These are phyloP conservation scores for Flaveria floridana DNA, from an alignment of 140 eudicot genomes.

Conservation along the genomic window DNA sequence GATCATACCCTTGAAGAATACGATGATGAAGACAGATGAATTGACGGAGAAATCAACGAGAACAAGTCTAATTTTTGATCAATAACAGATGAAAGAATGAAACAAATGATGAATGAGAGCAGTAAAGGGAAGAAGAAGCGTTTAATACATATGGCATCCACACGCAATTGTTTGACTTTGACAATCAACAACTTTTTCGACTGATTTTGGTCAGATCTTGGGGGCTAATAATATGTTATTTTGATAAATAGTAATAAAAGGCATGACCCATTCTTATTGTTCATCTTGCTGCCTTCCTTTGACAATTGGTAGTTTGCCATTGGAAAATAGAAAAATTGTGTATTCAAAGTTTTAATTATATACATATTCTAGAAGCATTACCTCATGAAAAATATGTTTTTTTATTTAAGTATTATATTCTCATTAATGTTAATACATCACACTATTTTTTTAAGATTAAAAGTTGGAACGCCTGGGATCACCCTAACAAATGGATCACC, in stretches of 20 bases:
- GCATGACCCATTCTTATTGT: slow-evolving; percentile 21
- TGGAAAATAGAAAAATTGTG: not conserved
- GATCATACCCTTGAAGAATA: slow-evolving; percentile 26
- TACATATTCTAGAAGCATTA: slow-evolving; percentile 25
- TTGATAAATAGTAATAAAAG: not conserved
- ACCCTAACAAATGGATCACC: too few species aligned
- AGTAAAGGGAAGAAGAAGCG: slow-evolving; percentile 18
- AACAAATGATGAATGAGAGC: slow-evolving; percentile 25
- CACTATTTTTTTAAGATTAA: too few species aligned
- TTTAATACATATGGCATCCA: slow-evolving; percentile 24
- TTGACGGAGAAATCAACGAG: not conserved
- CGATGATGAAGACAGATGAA: slow-evolving; percentile 14
- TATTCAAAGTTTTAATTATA: not conserved
- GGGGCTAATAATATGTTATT: slow-evolving; percentile 9
- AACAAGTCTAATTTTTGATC: not conserved
- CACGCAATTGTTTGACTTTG: slow-evolving; percentile 35
- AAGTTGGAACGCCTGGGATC: too few species aligned
- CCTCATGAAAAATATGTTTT: too few species aligned
- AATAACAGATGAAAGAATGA: slow-evolving; percentile 25
- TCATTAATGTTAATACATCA: too few species aligned
- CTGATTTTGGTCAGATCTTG: slow-evolving; percentile 16
- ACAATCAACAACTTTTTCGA: slow-evolving; percentile 11
- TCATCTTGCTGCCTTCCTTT: slow-evolving; percentile 18
- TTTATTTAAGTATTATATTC: too few species aligned
- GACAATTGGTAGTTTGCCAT: not conserved